Conservation (phyloP, 345 rosid genomes). For the Eucalyptus pauciflora region DNA sequence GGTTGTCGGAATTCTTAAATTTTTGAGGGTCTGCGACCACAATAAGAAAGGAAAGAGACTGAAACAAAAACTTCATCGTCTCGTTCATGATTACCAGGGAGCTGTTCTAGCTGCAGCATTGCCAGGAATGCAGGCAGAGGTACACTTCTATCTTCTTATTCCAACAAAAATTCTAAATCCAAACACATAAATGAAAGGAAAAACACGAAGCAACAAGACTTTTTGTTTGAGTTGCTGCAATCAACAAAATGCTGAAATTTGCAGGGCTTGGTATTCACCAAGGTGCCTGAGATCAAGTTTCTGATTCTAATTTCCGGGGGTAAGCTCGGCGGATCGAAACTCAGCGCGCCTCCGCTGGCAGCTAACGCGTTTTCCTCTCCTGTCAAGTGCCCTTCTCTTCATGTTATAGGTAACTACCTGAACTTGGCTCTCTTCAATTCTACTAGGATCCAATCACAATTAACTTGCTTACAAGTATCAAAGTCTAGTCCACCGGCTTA, state of each 20-base stretch:
- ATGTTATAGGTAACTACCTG: conserved; percentile 40
- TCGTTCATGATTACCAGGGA: conserved; percentile 23
- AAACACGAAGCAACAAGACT: background rate
- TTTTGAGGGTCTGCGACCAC: background rate
- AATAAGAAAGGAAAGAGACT: too few relatives aligned
- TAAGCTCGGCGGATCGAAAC: conserved; percentile 4
- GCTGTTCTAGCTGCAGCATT: conserved; percentile 53
- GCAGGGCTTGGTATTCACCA: conserved; percentile 63
- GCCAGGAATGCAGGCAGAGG: conserved; percentile 43
- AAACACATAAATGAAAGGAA: background rate
- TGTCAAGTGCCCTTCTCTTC: conserved; percentile 43
- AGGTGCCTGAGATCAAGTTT: conserved; percentile 48
- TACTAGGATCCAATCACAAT: background rate
- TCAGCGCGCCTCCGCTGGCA: conserved; percentile 14
- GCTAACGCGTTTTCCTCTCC: conserved; percentile 44
- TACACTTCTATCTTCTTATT: background rate
- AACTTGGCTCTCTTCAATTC: background rate
- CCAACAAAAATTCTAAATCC: background rate
- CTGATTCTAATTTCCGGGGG: conserved; percentile 66
- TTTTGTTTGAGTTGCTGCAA: background rate
- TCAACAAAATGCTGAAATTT: background rate
- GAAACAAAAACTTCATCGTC: too few relatives aligned
- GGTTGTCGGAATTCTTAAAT: background rate
- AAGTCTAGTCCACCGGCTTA: background rate
- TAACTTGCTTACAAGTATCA: background rate